phyloP scores from a whole-genome alignment of 2,329 filamentous ascomycete species.

The Colletotrichum paranaense region DNA sequence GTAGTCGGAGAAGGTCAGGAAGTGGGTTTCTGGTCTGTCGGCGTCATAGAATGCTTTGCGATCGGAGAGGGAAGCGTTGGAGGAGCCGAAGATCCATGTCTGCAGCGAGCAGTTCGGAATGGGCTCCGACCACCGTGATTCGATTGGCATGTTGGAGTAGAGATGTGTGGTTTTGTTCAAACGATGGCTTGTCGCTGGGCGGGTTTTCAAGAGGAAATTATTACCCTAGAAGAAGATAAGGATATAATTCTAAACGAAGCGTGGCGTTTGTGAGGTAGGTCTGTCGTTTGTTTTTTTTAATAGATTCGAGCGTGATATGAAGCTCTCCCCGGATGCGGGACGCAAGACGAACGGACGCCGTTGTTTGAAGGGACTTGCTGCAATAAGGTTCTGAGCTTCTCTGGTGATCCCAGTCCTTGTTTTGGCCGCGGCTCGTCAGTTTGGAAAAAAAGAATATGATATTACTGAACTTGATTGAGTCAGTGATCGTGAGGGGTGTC shows the following conservation, averaged over 20 bases:
- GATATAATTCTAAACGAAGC: too few species aligned
- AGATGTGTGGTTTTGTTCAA: background rate
- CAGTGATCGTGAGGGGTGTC: background rate
- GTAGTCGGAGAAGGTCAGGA: constrained; percentile 72
- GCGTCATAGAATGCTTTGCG: constrained; percentile 71
- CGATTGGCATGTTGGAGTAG: constrained; percentile 54
- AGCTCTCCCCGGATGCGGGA: background rate
- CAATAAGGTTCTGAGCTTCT: constrained; percentile 15
- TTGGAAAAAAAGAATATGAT: background rate
- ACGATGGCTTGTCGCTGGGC: background rate
- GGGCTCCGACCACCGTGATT: constrained; percentile 57
- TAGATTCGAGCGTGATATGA: too few species aligned
- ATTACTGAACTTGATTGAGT: constrained; percentile 10
- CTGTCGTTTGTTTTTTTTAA: too few species aligned
- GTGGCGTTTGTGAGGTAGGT: too few species aligned
- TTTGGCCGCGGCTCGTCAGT: background rate
- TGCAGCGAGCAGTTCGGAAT: constrained; percentile 63
- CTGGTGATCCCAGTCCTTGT: background rate
- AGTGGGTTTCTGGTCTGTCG: constrained; percentile 73
- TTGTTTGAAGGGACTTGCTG: background rate
- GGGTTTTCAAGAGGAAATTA: background rate
- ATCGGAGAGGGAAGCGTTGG: constrained; percentile 54
- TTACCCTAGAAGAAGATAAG: background rate
- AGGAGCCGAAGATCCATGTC: constrained; percentile 66
- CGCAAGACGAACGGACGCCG: background rate